Evolutionary conservation across 202 grass and related monocot species (phyloP).

Genomic region (Dendrocalamus latiflorus): DNA sequence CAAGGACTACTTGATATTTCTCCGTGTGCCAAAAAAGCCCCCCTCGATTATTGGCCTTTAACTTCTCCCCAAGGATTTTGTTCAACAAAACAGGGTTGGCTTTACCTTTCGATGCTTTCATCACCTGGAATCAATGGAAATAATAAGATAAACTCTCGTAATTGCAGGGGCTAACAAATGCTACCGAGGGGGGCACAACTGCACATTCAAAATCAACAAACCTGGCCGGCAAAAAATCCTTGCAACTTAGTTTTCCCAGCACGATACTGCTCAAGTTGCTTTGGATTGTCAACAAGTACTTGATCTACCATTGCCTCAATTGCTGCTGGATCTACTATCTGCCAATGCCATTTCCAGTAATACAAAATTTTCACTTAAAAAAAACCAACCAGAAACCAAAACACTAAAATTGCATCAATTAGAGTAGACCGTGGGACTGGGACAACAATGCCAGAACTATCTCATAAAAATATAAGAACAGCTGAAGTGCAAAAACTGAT

Average conservation of each 20-base stretch:
- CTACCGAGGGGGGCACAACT: not conserved
- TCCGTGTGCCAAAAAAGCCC: not conserved
- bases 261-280: slow-evolving; percentile 90
- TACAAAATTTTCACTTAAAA: not conserved
- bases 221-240: slow-evolving; percentile 90
- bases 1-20: not conserved
- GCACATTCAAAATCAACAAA: slow-evolving; percentile 20
- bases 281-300: slow-evolving; percentile 70
- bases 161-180: not conserved
- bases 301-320: slow-evolving; percentile 83
- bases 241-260: slow-evolving; percentile 80
- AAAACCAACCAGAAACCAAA: slow-evolving; percentile 12
- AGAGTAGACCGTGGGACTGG: not conserved
- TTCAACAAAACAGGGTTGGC: slow-evolving; percentile 83
- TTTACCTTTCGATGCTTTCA: slow-evolving; percentile 97
- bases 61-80: slow-evolving; percentile 76
- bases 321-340: slow-evolving; percentile 80
- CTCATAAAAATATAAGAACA: not conserved
- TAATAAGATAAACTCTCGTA: not conserved
- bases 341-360: slow-evolving; percentile 42
- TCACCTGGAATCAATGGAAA: slow-evolving; percentile 54
- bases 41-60: slow-evolving; percentile 24
- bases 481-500: no score
- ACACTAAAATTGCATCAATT: not conserved
- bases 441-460: not conserved